These are phyloP conservation scores for Rhizopogon rudus DNA, from an alignment of 768 basidiomycete species.

Conservation along the genomic window DNA sequence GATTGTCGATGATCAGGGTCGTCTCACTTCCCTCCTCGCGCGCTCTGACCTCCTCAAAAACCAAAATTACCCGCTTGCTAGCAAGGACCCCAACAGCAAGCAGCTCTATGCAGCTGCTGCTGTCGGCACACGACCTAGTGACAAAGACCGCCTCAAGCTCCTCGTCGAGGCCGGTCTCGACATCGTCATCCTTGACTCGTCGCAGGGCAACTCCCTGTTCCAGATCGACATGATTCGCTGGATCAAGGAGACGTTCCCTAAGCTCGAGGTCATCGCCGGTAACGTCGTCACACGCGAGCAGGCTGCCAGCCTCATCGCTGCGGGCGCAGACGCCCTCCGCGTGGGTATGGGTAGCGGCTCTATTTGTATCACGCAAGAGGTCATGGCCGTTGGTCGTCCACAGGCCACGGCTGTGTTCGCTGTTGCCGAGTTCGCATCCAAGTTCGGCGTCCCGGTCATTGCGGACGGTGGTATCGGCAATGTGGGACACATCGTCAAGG, in stretches of 20 bases:
- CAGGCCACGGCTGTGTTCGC: conserved; percentile 98
- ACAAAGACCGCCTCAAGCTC: conserved; percentile 77
- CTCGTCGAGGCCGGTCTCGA: conserved; percentile 95
- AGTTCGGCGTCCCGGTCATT: conserved; percentile 94
- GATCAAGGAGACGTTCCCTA: conserved; percentile 84
- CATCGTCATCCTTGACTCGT: conserved; percentile 92
- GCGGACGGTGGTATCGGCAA: conserved; percentile 96
- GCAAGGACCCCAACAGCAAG: conserved; percentile 86
- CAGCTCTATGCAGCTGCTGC: conserved; percentile 97
- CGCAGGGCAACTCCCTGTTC: conserved; percentile 92
- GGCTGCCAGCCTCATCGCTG: conserved; percentile 87
- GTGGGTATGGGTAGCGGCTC: conserved; percentile 98
- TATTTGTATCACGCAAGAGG: conserved; percentile 99
- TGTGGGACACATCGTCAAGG: conserved; percentile 97
- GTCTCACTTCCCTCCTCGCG: conserved; percentile 80
- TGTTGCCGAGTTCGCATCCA: conserved; percentile 87
- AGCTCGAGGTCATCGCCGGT: conserved; percentile 91
- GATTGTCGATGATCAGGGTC: conserved; percentile 61
- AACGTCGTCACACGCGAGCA: conserved; percentile 99
- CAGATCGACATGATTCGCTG: conserved; percentile 93
- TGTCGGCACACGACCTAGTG: conserved; percentile 86
- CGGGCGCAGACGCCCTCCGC: conserved; percentile 93
- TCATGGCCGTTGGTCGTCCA: conserved; percentile 98
- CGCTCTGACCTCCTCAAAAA: conserved; percentile 98
- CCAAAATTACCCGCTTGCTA: conserved; percentile 92